Percentiles rank a stretch among this genome's conserved stretches.
These are phyloP conservation scores for Aspergillus fumigatus DNA, from an alignment of 2,329 filamentous ascomycete species.

Conservation along the genomic window DNA sequence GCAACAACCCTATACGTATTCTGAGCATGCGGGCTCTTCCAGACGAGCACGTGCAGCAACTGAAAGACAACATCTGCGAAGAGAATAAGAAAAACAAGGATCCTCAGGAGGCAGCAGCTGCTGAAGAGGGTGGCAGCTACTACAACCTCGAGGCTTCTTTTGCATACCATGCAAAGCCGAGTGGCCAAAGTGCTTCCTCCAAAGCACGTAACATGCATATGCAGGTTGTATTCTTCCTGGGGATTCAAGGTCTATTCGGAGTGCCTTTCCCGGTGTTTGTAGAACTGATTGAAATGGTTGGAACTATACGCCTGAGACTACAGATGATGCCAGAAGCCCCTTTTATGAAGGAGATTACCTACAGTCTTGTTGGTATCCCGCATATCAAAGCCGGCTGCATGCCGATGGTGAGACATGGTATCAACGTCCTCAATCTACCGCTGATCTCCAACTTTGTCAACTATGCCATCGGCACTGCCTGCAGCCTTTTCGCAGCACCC, in stretches of 20 bases:
- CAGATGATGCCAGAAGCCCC: constrained; percentile 87
- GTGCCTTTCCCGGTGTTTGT: constrained; percentile 84
- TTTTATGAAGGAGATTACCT: constrained; percentile 85
- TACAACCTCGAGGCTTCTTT: constrained; percentile 91
- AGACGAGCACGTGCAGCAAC: constrained; percentile 71
- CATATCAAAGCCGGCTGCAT: constrained; percentile 86
- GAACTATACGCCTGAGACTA: constrained; percentile 75
- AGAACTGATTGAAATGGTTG: constrained; percentile 84
- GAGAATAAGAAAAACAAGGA: constrained; percentile 78
- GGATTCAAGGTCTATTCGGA: constrained; percentile 81
- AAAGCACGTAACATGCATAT: constrained; percentile 96
- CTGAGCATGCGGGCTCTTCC: constrained; percentile 82
- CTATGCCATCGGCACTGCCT: constrained; percentile 82
- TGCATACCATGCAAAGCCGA: constrained; percentile 83
- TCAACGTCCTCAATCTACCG: constrained; percentile 87
- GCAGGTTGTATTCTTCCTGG: constrained; percentile 91
- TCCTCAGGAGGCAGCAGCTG: constrained; percentile 77
- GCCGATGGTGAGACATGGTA: constrained; percentile 84
- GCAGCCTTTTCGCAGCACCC: constrained; percentile 87
- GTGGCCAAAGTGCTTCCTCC: constrained; percentile 63
- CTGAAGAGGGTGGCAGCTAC: constrained; percentile 85
- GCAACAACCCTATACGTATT: constrained; percentile 82
- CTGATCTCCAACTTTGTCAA: constrained; percentile 96
- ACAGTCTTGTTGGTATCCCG: constrained; percentile 90
- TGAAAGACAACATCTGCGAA: constrained; percentile 75